These are phyloP conservation scores for Lactarius hatsudake DNA, from an alignment of 768 basidiomycete species.

Conservation along the genomic window DNA sequence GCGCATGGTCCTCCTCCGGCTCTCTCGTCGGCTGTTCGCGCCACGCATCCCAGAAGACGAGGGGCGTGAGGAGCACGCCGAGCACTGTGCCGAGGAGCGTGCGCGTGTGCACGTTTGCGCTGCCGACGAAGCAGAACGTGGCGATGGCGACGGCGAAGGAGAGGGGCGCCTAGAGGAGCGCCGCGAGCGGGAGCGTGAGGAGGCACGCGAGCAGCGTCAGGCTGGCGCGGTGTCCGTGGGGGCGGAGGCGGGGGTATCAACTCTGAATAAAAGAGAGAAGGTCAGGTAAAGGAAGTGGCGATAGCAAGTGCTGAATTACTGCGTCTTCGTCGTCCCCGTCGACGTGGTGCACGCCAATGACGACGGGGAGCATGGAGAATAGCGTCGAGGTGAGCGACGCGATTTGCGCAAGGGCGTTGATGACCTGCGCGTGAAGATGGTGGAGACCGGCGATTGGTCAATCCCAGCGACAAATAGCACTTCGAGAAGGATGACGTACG, in stretches of 20 bases:
- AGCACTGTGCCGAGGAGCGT: conserved; percentile 2
- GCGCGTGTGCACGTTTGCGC: conserved; percentile 1
- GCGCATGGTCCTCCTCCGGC: conserved; percentile 15
- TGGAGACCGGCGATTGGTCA: not conserved
- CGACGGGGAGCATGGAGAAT: conserved; percentile 27
- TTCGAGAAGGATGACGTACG: not conserved
- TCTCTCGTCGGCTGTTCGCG: conserved; percentile 16
- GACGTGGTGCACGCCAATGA: conserved; percentile 29
- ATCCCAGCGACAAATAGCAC: not conserved
- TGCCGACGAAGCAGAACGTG: not conserved
- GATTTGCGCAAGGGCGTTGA: conserved; percentile 7
- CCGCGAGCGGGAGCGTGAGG: conserved; percentile 16
- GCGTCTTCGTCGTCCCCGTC: conserved; percentile 21
- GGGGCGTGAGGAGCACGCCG: conserved; percentile 7
- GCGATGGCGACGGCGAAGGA: conserved; percentile 9
- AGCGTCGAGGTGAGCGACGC: conserved; percentile 26
- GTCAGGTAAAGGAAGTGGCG: no score
- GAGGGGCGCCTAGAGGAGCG: conserved; percentile 16
- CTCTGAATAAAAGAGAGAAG: not conserved
- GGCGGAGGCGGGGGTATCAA: conserved; percentile 2
- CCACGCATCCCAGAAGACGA: conserved; percentile 21
- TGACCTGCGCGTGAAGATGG: not conserved
- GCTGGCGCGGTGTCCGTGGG: not conserved
- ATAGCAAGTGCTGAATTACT: conserved; percentile 5
- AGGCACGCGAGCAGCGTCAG: conserved; percentile 5